These are phyloP conservation scores for Citrus medica DNA, from an alignment of 345 rosid genomes.

Conservation along the genomic window DNA sequence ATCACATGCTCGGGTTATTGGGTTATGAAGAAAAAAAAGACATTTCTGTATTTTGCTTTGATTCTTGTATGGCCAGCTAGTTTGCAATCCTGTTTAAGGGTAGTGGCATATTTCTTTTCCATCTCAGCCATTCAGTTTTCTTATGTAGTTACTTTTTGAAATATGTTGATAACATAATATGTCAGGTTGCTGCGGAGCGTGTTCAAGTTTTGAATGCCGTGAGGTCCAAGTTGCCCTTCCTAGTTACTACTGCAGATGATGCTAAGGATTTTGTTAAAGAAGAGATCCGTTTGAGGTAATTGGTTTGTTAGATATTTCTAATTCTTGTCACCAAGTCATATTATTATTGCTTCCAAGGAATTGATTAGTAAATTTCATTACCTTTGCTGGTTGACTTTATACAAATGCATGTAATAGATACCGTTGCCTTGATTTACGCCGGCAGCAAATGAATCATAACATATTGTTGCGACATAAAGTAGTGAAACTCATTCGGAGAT, in stretches of 20 bases:
- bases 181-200: neutral
- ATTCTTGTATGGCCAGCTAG: too few relatives aligned
- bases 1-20: too few relatives aligned
- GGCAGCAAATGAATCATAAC: constrained; percentile 79
- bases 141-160: neutral
- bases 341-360: neutral
- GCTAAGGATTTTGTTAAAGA: constrained; percentile 71
- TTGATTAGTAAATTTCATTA: neutral
- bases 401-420: constrained; percentile 38
- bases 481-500: constrained; percentile 80
- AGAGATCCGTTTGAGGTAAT: constrained; percentile 88
- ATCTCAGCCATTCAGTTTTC: too few relatives aligned
- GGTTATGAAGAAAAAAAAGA: too few relatives aligned
- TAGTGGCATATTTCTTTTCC: too few relatives aligned
- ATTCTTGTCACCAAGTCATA: neutral
- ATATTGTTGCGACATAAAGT: constrained; percentile 82
- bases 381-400: neutral
- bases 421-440: constrained; percentile 92
- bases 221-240: constrained; percentile 77
- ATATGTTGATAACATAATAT: neutral
- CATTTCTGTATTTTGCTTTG: too few relatives aligned
- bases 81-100: too few relatives aligned
- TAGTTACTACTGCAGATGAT: constrained; percentile 79
- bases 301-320: neutral
- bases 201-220: constrained; percentile 55